A percentile compares a stretch with the other conserved stretches of the same genome.
phyloP scores from a whole-genome alignment of 441 rosid genomes.

The Adansonia gregorii region DNA sequence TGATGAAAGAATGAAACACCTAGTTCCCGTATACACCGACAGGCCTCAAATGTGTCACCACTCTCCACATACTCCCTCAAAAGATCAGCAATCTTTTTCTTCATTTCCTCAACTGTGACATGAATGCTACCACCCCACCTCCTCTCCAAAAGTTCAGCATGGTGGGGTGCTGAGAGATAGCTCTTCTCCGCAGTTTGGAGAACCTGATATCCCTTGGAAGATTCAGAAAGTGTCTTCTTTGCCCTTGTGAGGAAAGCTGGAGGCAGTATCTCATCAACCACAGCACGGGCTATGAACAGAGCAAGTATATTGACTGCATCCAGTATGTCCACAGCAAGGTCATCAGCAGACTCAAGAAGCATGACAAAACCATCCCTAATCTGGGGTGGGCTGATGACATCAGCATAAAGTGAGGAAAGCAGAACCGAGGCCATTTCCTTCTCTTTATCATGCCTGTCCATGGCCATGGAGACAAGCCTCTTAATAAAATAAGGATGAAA shows the following conservation, averaged over 20 bases:
- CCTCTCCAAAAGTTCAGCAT: constrained; percentile 95
- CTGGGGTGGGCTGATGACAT: constrained; percentile 84
- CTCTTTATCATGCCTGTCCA: constrained; percentile 99
- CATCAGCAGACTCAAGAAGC: constrained; percentile 96
- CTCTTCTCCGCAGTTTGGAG: constrained; percentile 93
- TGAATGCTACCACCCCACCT: constrained; percentile 98
- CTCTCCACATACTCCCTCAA: constrained; percentile 83
- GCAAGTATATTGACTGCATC: constrained; percentile 94
- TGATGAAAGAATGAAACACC: constrained; percentile 97
- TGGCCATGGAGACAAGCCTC: constrained; percentile 92
- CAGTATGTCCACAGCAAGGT: constrained; percentile 87
- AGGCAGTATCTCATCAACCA: constrained; percentile 95
- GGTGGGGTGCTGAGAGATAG: constrained; percentile 97
- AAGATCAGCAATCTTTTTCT: constrained; percentile 83
- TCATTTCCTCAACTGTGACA: constrained; percentile 88
- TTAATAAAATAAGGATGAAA: constrained; percentile 94
- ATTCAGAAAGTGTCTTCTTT: constrained; percentile 75
- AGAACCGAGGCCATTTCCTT: constrained; percentile 99
- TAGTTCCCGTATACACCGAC: constrained; percentile 88
- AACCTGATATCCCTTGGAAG: constrained; percentile 85
- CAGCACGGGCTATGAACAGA: constrained; percentile 88
- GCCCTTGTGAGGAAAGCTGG: constrained; percentile 88
- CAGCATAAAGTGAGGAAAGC: constrained; percentile 87
- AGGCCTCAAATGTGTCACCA: constrained; percentile 88
- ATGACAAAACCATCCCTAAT: constrained; percentile 96